Conservation (phyloP, 208 protist genomes). For the Wallacemonas sp. region DNA sequence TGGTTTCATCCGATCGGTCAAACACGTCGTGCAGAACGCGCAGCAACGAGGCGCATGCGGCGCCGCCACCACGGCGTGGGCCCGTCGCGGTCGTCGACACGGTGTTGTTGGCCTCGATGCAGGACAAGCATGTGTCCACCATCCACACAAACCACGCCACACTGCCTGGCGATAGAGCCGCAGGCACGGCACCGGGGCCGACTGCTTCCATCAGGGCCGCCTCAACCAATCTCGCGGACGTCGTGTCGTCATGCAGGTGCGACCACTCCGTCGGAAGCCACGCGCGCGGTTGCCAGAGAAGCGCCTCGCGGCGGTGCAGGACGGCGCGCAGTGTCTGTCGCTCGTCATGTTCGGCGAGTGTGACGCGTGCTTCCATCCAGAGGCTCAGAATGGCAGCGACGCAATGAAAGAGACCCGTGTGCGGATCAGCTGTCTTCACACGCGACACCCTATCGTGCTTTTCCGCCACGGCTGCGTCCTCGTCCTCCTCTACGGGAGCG, state of each 20-base stretch:
- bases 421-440: too few species aligned
- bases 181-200: neutral
- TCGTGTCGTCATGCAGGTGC: neutral
- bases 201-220: neutral
- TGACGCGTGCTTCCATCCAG: conserved; percentile 8
- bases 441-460: too few species aligned
- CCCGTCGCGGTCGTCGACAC: neutral
- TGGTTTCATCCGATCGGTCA: neutral
- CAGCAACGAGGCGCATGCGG: neutral
- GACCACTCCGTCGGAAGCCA: neutral
- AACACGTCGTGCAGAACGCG: neutral
- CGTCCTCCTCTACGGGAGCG: neutral
- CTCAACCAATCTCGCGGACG: neutral
- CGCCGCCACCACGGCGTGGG: neutral
- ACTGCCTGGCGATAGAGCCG: neutral
- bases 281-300: conserved; percentile 3
- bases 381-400: neutral
- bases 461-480: neutral
- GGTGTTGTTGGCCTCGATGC: too few species aligned
- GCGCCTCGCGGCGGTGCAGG: neutral
- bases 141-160: neutral
- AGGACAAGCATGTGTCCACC: neutral
- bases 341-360: conserved; percentile 1
- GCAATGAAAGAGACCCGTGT: neutral
- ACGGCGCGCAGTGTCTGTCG: conserved; percentile 1